Base-by-base conservation (phyloP, 1,139 yeast species). In the Geotrichum restrictum region DNA sequence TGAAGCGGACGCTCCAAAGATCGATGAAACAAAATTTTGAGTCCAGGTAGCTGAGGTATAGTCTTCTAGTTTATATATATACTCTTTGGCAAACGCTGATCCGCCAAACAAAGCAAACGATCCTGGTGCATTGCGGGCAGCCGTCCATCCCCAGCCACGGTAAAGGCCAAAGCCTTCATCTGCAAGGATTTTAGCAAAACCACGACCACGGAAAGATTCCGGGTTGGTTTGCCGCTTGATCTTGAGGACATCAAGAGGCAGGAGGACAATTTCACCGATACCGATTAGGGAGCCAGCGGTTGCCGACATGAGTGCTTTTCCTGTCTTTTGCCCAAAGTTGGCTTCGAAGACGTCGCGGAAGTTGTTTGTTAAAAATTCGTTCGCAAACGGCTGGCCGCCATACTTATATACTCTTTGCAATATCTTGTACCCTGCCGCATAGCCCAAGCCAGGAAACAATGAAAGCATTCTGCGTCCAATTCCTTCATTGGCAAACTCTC, bases 81-180 rank as follows among this genome's bases (percentile, higher is more conserved):
- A 94, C 73, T 93, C 98, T 74, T 93, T 94, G 59, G 98, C 98
- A 69, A 93, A 93, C 13, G 99, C 96, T 68, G 93, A 88, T 74
- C 98, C 99, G 61, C 99, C 99, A 64, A 93, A 93, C 60, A 93
- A 77, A 11, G 98, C 96, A 68, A 93, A 93, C 1, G 97, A 88
- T 54, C 99, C 99, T 37, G 99, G 99, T 2, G 98, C 98, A 69
- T 93, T 93, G 79, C 99, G 84, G 49, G 99, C 99, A 63, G 95
- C 96, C 57, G 99, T 93, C 99, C 99, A 93, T 54, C 98, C 98
- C 96, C 98, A 91, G 60, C 99, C 99, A 69, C 97, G 81, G 76
- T 93, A 93, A 64, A 93, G 77, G 32, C 93, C 88, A 58, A 88
- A 79, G 18, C 98, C 98, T 74, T 93, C 98, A 67, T 93, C 98